Percentiles rank a stretch among this genome's conserved stretches.
These are phyloP conservation scores for Castanea mollissima DNA, from an alignment of 306 rosid genomes.

Conservation along the genomic window DNA sequence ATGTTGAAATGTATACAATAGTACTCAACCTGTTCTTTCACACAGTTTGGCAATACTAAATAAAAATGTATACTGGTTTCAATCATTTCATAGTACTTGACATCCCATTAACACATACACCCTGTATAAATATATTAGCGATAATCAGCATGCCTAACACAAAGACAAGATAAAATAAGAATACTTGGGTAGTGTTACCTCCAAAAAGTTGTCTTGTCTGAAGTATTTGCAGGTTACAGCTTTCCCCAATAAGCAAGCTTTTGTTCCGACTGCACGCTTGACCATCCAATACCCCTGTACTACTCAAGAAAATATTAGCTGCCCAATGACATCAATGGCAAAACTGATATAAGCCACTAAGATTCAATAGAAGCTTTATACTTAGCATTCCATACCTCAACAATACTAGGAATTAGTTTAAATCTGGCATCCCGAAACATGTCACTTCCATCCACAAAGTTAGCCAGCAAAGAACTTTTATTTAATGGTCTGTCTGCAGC, in stretches of 20 bases:
- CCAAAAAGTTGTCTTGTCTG: constrained; percentile 81
- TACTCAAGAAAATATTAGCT: constrained; percentile 29
- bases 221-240: constrained; percentile 85
- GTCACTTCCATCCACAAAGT: constrained; percentile 79
- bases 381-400: constrained; percentile 47
- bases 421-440: constrained; percentile 76
- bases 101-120: neutral
- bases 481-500: constrained; percentile 79
- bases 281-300: constrained; percentile 98
- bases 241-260: constrained; percentile 94
- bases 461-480: constrained; percentile 66
- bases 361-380: constrained; percentile 22
- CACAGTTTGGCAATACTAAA: neutral
- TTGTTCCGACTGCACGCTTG: constrained; percentile 98
- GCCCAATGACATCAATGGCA: neutral
- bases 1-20: neutral
- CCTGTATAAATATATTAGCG: neutral
- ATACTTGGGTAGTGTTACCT: constrained; percentile 47
- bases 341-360: constrained; percentile 3
- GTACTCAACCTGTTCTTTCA: neutral
- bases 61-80: neutral
- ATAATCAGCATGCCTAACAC: constrained; percentile 12
- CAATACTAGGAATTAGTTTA: constrained; percentile 93
- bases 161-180: neutral
- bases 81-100: neutral